A percentile compares a stretch with the other conserved stretches of the same genome.
Evolutionary conservation across 805 yeast genomes (phyloP).

Genomic region (Suhomyces prunicola): DNA sequence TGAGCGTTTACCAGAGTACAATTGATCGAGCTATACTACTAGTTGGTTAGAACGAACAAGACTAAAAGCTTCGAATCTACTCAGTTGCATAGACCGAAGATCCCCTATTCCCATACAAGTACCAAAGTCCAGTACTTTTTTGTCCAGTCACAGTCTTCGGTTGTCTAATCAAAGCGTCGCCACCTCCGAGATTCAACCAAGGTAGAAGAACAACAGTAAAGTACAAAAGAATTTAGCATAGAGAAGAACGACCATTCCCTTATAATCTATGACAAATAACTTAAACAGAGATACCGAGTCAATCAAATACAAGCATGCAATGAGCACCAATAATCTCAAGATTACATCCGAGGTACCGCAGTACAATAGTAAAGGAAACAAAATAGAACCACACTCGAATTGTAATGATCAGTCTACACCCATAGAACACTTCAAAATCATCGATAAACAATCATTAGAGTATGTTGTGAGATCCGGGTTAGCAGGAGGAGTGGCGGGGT

Average conservation of each 20-base stretch:
- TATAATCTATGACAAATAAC: neutral
- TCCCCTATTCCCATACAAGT: neutral
- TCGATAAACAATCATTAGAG: slow-evolving; percentile 69
- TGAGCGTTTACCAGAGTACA: neutral
- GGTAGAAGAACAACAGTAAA: neutral
- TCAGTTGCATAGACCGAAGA: neutral
- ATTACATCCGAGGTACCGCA: neutral
- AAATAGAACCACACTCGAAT: slow-evolving; percentile 8
- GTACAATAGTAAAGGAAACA: neutral
- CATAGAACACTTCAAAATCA: slow-evolving; percentile 27
- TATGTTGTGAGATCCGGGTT: slow-evolving; percentile 81
- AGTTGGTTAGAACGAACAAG: neutral
- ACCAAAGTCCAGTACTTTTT: neutral
- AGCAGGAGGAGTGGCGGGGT: slow-evolving; percentile 95
- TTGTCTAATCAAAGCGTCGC: neutral
- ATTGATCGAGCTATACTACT: neutral
- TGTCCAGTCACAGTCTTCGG: neutral
- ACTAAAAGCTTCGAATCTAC: neutral
- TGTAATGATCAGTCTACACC: slow-evolving; percentile 31
- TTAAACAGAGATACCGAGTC: neutral
- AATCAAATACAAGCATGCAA: neutral
- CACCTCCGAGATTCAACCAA: neutral
- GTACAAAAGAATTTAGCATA: neutral
- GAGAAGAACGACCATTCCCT: neutral
- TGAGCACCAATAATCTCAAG: neutral